Percentiles rank a stretch among this genome's conserved stretches.
These are phyloP conservation scores for Tuber umbilicatum DNA, from an alignment of 495 filamentous ascomycete species.

Conservation along the genomic window DNA sequence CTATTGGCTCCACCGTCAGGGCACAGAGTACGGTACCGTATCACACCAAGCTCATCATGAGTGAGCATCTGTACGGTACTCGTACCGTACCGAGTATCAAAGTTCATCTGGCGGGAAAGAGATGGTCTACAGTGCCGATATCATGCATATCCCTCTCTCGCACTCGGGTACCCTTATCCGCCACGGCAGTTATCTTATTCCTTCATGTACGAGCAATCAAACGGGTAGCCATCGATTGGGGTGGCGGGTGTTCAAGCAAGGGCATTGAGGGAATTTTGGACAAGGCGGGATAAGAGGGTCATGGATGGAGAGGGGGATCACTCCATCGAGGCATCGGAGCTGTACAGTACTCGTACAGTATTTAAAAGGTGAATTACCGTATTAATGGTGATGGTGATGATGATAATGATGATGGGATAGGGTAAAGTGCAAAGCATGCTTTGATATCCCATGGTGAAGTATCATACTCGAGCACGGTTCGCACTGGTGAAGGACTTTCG, in stretches of 20 bases:
- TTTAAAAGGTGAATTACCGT: neutral
- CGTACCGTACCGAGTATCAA: neutral
- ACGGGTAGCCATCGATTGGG: neutral
- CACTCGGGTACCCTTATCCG: neutral
- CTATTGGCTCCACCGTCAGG: neutral
- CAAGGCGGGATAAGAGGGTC: neutral
- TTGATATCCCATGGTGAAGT: neutral
- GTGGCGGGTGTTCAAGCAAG: neutral
- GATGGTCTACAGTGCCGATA: neutral
- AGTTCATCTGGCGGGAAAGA: neutral
- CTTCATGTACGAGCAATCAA: neutral
- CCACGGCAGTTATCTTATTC: neutral
- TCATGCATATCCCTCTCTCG: neutral
- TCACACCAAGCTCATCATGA: neutral
- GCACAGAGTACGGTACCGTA: neutral
- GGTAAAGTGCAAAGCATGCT: neutral
- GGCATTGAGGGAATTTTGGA: neutral
- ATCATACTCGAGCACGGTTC: too few species aligned
- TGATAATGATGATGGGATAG: neutral
- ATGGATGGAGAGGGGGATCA: neutral
- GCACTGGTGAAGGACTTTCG: neutral
- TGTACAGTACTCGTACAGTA: too few species aligned
- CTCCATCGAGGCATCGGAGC: neutral
- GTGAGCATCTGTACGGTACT: neutral
- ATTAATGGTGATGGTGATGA: neutral